Percentiles rank a stretch among this genome's conserved stretches.
Conservation (phyloP, 495 filamentous ascomycete species). For the Melanomma pulvis-pyrius region DNA sequence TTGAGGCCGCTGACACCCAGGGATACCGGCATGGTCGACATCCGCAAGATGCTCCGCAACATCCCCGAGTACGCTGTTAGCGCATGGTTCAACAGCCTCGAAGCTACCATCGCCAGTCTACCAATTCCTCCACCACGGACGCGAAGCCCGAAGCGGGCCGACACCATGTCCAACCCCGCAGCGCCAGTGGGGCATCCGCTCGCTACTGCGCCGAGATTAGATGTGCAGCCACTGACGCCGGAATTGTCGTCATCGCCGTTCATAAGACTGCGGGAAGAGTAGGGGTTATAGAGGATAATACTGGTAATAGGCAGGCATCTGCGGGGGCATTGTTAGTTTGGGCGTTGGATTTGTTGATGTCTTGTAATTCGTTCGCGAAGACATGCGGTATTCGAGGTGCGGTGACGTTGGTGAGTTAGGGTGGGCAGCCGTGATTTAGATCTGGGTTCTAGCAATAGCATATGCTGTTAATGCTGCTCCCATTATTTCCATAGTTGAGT, state of each 20-base stretch:
- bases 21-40: constrained; percentile 20
- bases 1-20: constrained; percentile 15
- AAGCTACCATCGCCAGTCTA: constrained; percentile 18
- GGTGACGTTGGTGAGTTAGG: too few relatives aligned
- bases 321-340: too few relatives aligned
- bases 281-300: not conserved
- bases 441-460: too few relatives aligned
- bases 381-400: too few relatives aligned
- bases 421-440: too few relatives aligned
- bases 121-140: constrained; percentile 22
- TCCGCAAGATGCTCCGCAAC: constrained; percentile 25
- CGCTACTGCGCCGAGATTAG: constrained; percentile 3
- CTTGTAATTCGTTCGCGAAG: too few relatives aligned
- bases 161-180: constrained; percentile 22
- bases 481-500: too few relatives aligned
- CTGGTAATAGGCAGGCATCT: not conserved
- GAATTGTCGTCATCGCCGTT: not conserved
- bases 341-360: too few relatives aligned
- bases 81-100: constrained; percentile 18
- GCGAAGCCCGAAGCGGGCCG: constrained; percentile 25
- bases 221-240: not conserved
- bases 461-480: too few relatives aligned
- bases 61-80: constrained; percentile 25
- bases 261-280: constrained; percentile 1
- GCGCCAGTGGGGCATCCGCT: constrained; percentile 21